These are phyloP conservation scores for Vanrija sp. DNA, from an alignment of 1,284 basidiomycete species.

Conservation along the genomic window DNA sequence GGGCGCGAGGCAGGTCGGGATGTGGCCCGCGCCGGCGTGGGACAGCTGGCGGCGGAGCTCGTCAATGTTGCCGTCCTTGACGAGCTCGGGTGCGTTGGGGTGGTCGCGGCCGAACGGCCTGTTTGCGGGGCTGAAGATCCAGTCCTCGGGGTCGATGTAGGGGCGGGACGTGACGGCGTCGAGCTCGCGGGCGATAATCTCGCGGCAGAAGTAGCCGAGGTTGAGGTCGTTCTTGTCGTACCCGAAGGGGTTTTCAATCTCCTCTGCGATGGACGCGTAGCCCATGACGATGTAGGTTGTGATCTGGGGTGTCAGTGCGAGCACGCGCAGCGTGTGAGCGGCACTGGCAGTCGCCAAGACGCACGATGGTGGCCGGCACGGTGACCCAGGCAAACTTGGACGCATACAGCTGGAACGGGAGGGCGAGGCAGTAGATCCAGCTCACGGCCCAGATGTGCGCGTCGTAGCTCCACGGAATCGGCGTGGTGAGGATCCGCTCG, in stretches of 20 bases:
- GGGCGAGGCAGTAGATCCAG: conserved; percentile 42
- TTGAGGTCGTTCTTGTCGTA: conserved; percentile 45
- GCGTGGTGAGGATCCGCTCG: conserved; percentile 71
- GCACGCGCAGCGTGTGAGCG: not conserved
- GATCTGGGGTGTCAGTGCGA: conserved; percentile 14
- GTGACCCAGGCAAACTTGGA: conserved; percentile 60
- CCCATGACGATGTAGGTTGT: conserved; percentile 47
- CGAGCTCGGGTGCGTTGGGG: conserved; percentile 9
- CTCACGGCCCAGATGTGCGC: conserved; percentile 46
- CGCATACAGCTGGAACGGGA: conserved; percentile 66
- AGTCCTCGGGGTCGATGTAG: conserved; percentile 30
- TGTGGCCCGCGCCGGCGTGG: too few species aligned
- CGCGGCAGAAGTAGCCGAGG: conserved; percentile 41
- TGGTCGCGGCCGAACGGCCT: conserved; percentile 14
- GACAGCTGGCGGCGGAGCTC: too few species aligned
- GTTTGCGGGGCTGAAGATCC: conserved; percentile 33
- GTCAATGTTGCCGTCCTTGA: not conserved
- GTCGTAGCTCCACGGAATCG: conserved; percentile 70
- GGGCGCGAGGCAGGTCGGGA: too few species aligned
- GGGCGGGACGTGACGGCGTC: conserved; percentile 41
- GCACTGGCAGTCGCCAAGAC: not conserved
- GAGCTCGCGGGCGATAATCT: conserved; percentile 46
- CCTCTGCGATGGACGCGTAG: conserved; percentile 38
- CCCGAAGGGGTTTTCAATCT: conserved; percentile 48
- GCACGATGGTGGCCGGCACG: conserved; percentile 54